Evolutionary conservation across 192 early-diverging fungal genomes (phyloP), one percentile per base, ranked within the genome.

Genomic region (Backusella tuberculispora): DNA sequence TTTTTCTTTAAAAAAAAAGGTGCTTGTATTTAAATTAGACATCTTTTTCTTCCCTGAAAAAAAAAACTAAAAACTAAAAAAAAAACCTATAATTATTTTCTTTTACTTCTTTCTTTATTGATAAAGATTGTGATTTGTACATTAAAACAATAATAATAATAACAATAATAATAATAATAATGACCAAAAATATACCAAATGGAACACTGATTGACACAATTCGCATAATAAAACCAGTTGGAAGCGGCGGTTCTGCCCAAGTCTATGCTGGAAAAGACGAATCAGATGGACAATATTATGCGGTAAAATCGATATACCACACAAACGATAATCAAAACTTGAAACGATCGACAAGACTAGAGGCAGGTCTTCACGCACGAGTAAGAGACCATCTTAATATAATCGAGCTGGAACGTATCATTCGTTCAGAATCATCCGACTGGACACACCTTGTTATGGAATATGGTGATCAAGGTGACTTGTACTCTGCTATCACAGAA

Each of bases 401-500:
- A 38, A 85, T 89, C 41, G 86, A 84, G 26, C 72, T 94, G 70
- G 85, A 91, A 74, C 83, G 83, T 41, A 80, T 91, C 43, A 83
- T 94, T 74, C 92, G 93, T 46, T 85, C 87, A 1, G 69, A 81
- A 65, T 90, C 90, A 65, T 88, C 83, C 72, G 73, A 91, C 42
- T 66, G 56, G 60, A 78, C 71, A 14, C 86, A 92, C 43, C 79
- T 93, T 41, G 86, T 93, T 29, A 85, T 94, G 66, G 93, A 94
- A 83, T 89, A 89, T 76, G 93, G 95, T 14, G 83, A 85, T 13
- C 95, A 95, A 65, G 98, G 98, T 45, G 98, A 99, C 85, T 85
- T 99, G 42, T 99, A 98, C 78, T 94, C 95, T 66, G 92, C 92
- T 63, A 98, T 99, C 74, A 95, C 97, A 6, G 89, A 88, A 44